Percentiles rank a stretch among this genome's conserved stretches.
Evolutionary conservation across 2,329 filamentous ascomycete species (phyloP).

Genomic region (Stagonosporopsis chrysanthemi): DNA sequence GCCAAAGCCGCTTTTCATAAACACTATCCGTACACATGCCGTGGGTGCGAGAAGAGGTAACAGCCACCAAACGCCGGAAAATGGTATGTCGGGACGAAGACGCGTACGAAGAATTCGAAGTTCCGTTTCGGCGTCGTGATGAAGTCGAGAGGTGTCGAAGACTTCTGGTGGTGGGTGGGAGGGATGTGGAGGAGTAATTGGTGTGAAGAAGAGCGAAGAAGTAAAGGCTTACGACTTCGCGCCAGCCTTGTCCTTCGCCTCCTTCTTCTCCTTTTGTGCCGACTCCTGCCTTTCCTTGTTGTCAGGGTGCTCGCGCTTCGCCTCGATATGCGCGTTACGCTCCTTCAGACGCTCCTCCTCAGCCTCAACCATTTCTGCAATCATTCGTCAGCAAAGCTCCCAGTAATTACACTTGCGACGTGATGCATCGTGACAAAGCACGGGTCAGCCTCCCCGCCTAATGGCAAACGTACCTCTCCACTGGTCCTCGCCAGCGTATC

Average conservation of each 20-base stretch:
- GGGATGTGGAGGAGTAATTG: not conserved
- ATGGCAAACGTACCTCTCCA: slow-evolving; percentile 75
- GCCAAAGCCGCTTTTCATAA: slow-evolving; percentile 10
- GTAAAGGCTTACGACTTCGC: slow-evolving; percentile 21
- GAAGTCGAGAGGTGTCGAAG: not conserved
- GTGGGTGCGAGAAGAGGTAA: slow-evolving; percentile 11
- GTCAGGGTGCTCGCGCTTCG: slow-evolving; percentile 24
- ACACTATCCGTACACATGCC: slow-evolving; percentile 27
- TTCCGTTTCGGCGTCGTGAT: not conserved
- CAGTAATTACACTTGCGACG: slow-evolving; percentile 5
- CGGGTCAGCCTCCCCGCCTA: not conserved
- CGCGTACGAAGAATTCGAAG: not conserved
- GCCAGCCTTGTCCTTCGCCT: slow-evolving; percentile 31
- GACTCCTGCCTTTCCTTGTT: slow-evolving; percentile 25
- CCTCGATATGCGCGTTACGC: slow-evolving; percentile 49
- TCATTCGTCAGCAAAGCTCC: slow-evolving; percentile 26
- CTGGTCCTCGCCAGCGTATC: slow-evolving; percentile 87
- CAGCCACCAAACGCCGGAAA: slow-evolving; percentile 29
- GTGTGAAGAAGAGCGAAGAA: not conserved
- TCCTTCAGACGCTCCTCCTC: slow-evolving; percentile 71
- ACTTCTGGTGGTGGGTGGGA: not conserved
- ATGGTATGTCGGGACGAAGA: slow-evolving; percentile 5
- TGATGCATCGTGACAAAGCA: slow-evolving; percentile 24
- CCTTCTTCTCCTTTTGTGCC: slow-evolving; percentile 28
- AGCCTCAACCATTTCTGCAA: slow-evolving; percentile 78